Evolutionary conservation across 208 protist species (phyloP), one percentile per base, ranked within the genome.

Genomic region (Lotmaria passim): DNA sequence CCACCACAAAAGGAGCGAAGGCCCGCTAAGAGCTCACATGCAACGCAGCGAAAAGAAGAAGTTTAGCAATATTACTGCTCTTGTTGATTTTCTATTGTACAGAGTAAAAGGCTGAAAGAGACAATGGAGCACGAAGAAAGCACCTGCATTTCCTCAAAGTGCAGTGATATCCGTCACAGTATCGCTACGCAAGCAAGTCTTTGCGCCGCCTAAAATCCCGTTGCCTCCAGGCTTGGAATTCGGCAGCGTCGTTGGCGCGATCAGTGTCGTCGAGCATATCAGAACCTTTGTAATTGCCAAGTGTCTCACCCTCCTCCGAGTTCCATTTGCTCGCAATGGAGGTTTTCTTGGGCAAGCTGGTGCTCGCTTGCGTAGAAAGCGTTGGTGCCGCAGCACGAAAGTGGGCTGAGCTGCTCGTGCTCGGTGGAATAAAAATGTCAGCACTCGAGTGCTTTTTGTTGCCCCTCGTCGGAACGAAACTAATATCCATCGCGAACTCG

Each of bases 211-310:
- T 43, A 1, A 69, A 65, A 43, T 83, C 75, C 5, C 89, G 73
- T 34, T 15, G 57, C 36, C 75, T 69, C 90, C 90, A 95, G 7
- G 66, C 74, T 23, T 51, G 30, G 55, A 79, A 93, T 69, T 85
- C 86, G 21, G 67, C 70, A 39, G 52, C 60, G 63, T 95, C 90
- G 0, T 85, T 58, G 4, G 68, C 68, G 24, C 81, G 55, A 70
- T 95, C 90, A 5, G 90, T 87, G 73, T 95, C 90, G 44, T 90
- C 83, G 12, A 87, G 83, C 15, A 87, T 17, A 19, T 66, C 71
- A 15, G 56, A 57, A 19, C 66, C 44, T 23, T 79, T 53, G 43
- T 79, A 73, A 17, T 66, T 47, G 41, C 59, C 62, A 21, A 79
- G 46, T 10, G 61, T 56, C 15, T 41, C 61, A 8, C 3, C 58